Conservation (phyloP, 1,284 basidiomycete species). For the Cutaneotrichosporon cyanovorans region DNA sequence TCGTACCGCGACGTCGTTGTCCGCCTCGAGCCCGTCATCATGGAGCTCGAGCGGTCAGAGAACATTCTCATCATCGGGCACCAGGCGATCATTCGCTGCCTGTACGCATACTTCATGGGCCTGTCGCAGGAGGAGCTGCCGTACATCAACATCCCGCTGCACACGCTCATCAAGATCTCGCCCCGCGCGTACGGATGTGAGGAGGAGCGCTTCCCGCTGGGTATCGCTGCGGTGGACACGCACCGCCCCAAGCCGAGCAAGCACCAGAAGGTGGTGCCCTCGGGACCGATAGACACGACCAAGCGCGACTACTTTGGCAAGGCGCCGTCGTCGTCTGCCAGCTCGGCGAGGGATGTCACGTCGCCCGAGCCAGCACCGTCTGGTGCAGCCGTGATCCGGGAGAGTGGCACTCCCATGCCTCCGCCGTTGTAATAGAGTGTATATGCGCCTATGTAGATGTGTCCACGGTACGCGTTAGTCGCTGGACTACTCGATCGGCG, state of each 20-base stretch:
- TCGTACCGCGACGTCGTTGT: conserved; percentile 95
- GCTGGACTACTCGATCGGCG: too few relatives aligned
- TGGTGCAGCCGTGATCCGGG: too few relatives aligned
- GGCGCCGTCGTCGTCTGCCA: too few relatives aligned
- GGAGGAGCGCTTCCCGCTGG: conserved; percentile 81
- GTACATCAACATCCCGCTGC: conserved; percentile 93
- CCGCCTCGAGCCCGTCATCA: conserved; percentile 93
- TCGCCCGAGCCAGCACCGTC: too few relatives aligned
- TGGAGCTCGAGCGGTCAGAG: conserved; percentile 96
- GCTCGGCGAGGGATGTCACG: too few relatives aligned
- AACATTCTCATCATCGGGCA: conserved; percentile 97
- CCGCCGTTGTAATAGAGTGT: too few relatives aligned
- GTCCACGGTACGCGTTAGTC: too few relatives aligned
- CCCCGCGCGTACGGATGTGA: conserved; percentile 98
- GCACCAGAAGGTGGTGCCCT: conserved; percentile 9
- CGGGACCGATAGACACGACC: conserved; percentile 1
- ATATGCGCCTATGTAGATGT: too few relatives aligned
- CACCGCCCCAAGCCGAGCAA: conserved; percentile 74
- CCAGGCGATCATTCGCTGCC: conserved; percentile 80
- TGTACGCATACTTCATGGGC: conserved; percentile 95
- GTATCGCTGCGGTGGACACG: conserved; percentile 86
- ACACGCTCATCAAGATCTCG: conserved; percentile 96
- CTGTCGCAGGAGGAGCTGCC: conserved; percentile 88
- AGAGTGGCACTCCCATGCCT: too few relatives aligned
- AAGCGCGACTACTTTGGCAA: conserved; percentile 16